Evolutionary conservation across 2,329 filamentous ascomycete species (phyloP), one percentile per base, ranked within the genome.

Genomic region (Macrophomina pseudophaseolina): DNA sequence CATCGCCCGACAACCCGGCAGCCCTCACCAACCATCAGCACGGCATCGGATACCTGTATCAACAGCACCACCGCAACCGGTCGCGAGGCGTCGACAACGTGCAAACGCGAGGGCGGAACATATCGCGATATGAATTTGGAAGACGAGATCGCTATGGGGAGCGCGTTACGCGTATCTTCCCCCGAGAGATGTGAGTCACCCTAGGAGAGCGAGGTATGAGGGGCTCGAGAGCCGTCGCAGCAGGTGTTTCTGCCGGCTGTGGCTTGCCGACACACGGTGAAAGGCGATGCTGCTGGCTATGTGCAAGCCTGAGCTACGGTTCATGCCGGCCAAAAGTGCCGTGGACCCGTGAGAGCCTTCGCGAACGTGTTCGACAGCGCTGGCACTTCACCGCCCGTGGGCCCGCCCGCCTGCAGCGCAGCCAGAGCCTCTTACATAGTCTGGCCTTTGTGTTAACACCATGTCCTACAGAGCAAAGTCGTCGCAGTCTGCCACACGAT

Each of bases 121-220:
- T 71, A 66, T 74, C 76, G 72, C 74, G 75, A 72, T 67, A 79
- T 79, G 77, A 79, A 76, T 68, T 79, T 76, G 77, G 76, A 78
- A 76, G 77, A 78, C 69, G 73, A 75, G 74, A 77, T 75, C 78
- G 74, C 68, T 72, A 72, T 69, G 76, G 74, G 44, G 74, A 75
- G 69, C 71, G 74, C 67, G 74, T 78, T 72, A 79, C 76, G 65
- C 72, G 76, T 67, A 80, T 79, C 66, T 79, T 79, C 65, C 78
- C 78, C 65, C 69, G 75, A 70, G 72, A 79, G 71, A 74, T 80
- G 78, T 79, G 72, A 74, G 77, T 75, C 46, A 9, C 14, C 49
- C 63, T n/a, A 23, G n/a, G 7, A 18, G 49, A 28, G 16, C 12
- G 32, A n/a, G 48, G 59, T 12, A 28, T 42, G 59, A 40, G 62